These are phyloP conservation scores for Dothistroma septosporum DNA, from an alignment of 2,329 filamentous ascomycete species.

Conservation along the genomic window DNA sequence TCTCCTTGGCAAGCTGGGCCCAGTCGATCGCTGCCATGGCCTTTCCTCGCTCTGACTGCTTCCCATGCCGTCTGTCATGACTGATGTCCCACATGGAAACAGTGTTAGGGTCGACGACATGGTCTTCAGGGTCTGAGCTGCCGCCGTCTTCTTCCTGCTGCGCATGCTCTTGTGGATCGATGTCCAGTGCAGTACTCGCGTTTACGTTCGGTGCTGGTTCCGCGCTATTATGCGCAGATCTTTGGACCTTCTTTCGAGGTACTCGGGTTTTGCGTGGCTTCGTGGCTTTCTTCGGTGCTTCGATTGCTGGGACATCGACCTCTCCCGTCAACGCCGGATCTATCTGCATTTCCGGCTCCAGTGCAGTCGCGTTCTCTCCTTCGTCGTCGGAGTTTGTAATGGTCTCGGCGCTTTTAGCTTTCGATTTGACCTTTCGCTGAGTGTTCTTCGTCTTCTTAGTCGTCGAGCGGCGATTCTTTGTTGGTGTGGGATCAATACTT, in stretches of 20 bases:
- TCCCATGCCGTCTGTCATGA: slow-evolving; percentile 56
- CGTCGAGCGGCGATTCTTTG: slow-evolving; percentile 8
- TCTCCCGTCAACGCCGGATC: slow-evolving; percentile 1
- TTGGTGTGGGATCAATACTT: slow-evolving; percentile 2
- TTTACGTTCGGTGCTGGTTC: background rate
- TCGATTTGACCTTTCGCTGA: slow-evolving; percentile 10
- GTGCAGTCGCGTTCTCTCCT: background rate
- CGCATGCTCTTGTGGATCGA: background rate
- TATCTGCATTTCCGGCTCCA: background rate
- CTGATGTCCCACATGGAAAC: slow-evolving; percentile 71
- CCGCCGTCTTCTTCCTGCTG: slow-evolving; percentile 12
- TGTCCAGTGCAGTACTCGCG: background rate
- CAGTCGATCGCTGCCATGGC: slow-evolving; percentile 66
- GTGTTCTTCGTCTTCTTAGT: slow-evolving; percentile 6
- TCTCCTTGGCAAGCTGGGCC: slow-evolving; percentile 45
- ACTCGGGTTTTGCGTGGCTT: slow-evolving; percentile 6
- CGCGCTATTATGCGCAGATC: background rate
- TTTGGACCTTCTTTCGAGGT: slow-evolving; percentile 8
- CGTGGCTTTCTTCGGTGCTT: slow-evolving; percentile 4
- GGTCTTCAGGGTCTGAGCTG: slow-evolving; percentile 32
- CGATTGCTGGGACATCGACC: background rate
- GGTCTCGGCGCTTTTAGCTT: slow-evolving; percentile 16
- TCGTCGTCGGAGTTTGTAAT: slow-evolving; percentile 22
- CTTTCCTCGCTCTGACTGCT: slow-evolving; percentile 69
- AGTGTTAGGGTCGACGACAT: slow-evolving; percentile 58